Evolutionary conservation across 2,329 filamentous ascomycete species (phyloP), one percentile per base, ranked within the genome.

Genomic region (Helotiales sp.): DNA sequence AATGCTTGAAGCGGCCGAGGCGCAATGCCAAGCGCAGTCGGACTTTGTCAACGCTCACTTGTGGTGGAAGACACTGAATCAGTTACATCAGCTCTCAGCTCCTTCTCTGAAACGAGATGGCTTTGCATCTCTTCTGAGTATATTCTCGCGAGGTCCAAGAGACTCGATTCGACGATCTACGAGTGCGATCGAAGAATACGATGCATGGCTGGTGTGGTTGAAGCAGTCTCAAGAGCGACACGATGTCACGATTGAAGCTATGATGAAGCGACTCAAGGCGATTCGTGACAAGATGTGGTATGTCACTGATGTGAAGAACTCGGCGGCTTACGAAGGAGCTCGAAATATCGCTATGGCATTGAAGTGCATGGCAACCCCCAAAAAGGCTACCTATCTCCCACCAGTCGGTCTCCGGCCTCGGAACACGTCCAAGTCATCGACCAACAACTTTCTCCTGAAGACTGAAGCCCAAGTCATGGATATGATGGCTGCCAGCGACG

Each of bases 261-360:
- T 93, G 87, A 91, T 93, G 84, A 84, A 85, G 66, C 87, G 88
- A 5, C 84, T 96, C 43, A 87, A 89, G 65, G 89, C 91, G 24
- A 84, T 97, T 45, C 88, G 96, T 49, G 92, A 97, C 78, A 98
- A 98, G 83, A 97, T 98, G 92, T 99, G 96, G 96, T 99, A 97
- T 77, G 92, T 96, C 68, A 95, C 92, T 1, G 93, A 97, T 78
- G 94, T 98, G 30, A 91, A 93, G 69, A 94, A 95, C 74, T 97
- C 96, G 3, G 91, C 89, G 58, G 88, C 89, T 10, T 98, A 97
- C 75, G 92, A 96, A 68, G 91, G 96, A 72, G 93, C 93, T 45
- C 90, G 90, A 66, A 93, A 95, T 71, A 90, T 98, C 55, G 92
- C 93, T 6, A 86, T 92, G 67, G 96, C 95, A 4, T 82, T 99